Conservation (phyloP, 345 rosid species). For the Rhizophora apiculata region DNA sequence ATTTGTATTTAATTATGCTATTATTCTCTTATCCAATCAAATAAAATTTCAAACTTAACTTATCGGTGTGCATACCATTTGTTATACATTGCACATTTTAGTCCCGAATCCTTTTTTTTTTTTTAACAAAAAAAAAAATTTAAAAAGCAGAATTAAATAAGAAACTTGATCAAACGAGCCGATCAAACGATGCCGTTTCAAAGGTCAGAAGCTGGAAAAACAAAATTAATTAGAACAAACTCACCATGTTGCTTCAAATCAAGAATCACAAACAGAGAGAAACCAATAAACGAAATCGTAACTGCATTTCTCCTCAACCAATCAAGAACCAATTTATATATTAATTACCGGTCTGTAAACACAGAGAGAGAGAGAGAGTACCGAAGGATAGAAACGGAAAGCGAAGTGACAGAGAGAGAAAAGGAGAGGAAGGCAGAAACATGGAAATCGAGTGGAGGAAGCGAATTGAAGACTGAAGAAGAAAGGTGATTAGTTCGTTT, state of each 20-base stretch:
- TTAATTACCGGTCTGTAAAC: background rate
- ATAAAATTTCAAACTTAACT: too few species aligned
- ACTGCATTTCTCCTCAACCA: background rate
- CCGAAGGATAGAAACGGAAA: background rate
- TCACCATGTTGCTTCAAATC: background rate
- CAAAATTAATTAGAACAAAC: background rate
- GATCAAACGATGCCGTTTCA: too few species aligned
- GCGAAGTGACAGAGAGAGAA: background rate
- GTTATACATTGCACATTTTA: too few species aligned
- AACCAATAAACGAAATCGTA: background rate
- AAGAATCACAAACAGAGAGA: background rate
- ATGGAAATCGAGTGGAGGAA: background rate
- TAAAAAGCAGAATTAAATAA: background rate
- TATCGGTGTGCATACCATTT: too few species aligned
- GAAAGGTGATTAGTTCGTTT: background rate
- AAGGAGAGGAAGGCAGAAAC: background rate
- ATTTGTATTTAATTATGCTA: too few species aligned
- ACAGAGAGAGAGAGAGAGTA: background rate
- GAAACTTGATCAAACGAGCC: background rate
- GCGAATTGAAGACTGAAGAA: background rate
- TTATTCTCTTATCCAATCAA: too few species aligned
- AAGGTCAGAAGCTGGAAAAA: background rate
- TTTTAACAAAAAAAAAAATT: background rate
- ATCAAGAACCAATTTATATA: background rate
- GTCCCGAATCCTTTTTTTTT: background rate